phyloP scores from a whole-genome alignment of 768 basidiomycete species.

The Serendipita sp. region DNA sequence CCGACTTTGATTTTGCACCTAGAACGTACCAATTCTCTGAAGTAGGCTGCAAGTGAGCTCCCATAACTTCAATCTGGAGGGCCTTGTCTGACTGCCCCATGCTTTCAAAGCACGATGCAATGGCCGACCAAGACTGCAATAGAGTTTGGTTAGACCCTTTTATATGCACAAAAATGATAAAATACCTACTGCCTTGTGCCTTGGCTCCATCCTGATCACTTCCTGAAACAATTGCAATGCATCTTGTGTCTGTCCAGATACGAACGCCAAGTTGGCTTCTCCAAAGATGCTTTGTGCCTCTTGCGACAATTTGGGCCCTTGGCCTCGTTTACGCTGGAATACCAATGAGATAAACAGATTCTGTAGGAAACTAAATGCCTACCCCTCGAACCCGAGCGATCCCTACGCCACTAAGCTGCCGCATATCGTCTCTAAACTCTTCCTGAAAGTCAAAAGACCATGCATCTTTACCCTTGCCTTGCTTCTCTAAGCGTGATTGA shows the following conservation, averaged over 20 bases:
- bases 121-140: constrained; percentile 56
- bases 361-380: neutral
- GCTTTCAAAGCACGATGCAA: constrained; percentile 72
- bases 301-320: constrained; percentile 17
- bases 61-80: constrained; percentile 74
- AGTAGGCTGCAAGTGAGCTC: constrained; percentile 70
- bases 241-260: constrained; percentile 46
- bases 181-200: constrained; percentile 37
- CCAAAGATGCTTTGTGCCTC: constrained; percentile 43
- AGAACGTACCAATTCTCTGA: constrained; percentile 78
- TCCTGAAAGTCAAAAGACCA: constrained; percentile 5
- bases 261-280: constrained; percentile 74
- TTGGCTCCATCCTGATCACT: constrained; percentile 85
- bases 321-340: constrained; percentile 9
- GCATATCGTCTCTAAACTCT: neutral
- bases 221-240: constrained; percentile 75
- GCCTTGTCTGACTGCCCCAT: constrained; percentile 50
- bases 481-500: neutral
- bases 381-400: neutral
- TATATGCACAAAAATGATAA: neutral
- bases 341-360: neutral
- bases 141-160: neutral
- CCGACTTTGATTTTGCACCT: constrained; percentile 56
- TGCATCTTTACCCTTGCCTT: neutral
- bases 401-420: constrained; percentile 7